Evolutionary conservation across 495 filamentous ascomycete species (phyloP), one percentile per base, ranked within the genome.

Genomic region (Podospora fimiseda): DNA sequence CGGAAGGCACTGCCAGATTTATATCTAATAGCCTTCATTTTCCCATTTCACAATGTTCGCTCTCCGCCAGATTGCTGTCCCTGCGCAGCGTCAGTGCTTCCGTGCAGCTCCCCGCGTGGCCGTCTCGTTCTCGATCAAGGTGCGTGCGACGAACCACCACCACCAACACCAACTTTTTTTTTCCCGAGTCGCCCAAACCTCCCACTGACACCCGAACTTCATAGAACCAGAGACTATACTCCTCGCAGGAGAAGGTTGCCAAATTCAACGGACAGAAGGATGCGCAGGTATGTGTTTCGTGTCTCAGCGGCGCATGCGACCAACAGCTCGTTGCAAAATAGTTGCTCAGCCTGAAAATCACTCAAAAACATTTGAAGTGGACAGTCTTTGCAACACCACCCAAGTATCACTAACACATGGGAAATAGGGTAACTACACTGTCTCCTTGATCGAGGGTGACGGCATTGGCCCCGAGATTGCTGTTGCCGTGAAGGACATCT

Each of bases 401-500:
- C 5, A 5, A 51, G 50, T 23, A 38, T 18, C 23, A 44, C 62
- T 62, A 52, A 63, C 20, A 61, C 23, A 11, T 43, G 13, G n/a
- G n/a, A 8, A 43, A 39, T 58, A 96, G 92, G 93, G 92, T 63
- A 89, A 89, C 70, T 98, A 87, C 80, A 88, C 85, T 40, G 92
- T 97, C 62, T 93, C 89, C 62, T 78, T 98, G 70, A 98, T 98
- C 59, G 93, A 98, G 77, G 93, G 93, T 74, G 93, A 97, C 65
- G 93, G 93, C 69, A 98, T 98, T 66, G 93, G 93, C 53, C 92
- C 92, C 51, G 91, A 98, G 74, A 97, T 98, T 65, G 84, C 93
- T 57, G 88, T 94, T 72, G 91, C 91, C 22, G 89, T 98, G 55
- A 96, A 96, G 80, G 88, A 95, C 69, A 97, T 98, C 70, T 98